Evolutionary conservation across 192 early-diverging fungal species (phyloP).

Genomic region (Mortierella claussenii): DNA sequence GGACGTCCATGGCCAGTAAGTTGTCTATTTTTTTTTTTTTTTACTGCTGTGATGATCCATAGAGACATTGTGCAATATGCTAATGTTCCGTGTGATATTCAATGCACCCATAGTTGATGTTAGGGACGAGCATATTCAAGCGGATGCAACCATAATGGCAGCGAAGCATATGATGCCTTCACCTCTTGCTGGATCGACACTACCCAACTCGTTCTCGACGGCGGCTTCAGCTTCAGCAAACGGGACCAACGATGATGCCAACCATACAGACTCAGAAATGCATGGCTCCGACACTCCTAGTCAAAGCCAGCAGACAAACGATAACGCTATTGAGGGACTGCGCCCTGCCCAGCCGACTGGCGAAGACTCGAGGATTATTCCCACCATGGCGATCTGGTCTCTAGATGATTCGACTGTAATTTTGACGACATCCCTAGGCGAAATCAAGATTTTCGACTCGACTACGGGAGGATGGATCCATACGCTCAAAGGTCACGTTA

Average conservation of each 20-base stretch:
- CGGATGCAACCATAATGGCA: constrained; percentile 47
- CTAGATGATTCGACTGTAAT: constrained; percentile 74
- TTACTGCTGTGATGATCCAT: background rate
- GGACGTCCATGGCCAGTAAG: constrained; percentile 69
- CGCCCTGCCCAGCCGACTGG: background rate
- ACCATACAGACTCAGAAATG: constrained; percentile 44
- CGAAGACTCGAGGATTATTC: constrained; percentile 36
- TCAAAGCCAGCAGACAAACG: constrained; percentile 10
- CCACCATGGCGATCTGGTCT: constrained; percentile 75
- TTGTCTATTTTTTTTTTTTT: too few relatives aligned
- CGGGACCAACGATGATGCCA: constrained; percentile 12
- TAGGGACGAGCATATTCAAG: constrained; percentile 39
- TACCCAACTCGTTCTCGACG: constrained; percentile 15
- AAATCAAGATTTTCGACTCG: constrained; percentile 75
- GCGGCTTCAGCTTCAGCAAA: background rate
- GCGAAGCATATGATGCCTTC: constrained; percentile 52
- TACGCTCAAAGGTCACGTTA: constrained; percentile 64
- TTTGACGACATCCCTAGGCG: constrained; percentile 74
- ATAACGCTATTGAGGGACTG: background rate
- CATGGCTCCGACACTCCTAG: constrained; percentile 22
- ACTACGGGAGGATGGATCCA: constrained; percentile 65
- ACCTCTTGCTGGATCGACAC: constrained; percentile 10
- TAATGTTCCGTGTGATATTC: too few relatives aligned
- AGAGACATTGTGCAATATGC: background rate
- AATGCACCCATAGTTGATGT: constrained; percentile 57